Evolutionary conservation across 352 stramenopile species (phyloP), one percentile per base, ranked within the genome.

Genomic region (Phytophthora citrophthora): DNA sequence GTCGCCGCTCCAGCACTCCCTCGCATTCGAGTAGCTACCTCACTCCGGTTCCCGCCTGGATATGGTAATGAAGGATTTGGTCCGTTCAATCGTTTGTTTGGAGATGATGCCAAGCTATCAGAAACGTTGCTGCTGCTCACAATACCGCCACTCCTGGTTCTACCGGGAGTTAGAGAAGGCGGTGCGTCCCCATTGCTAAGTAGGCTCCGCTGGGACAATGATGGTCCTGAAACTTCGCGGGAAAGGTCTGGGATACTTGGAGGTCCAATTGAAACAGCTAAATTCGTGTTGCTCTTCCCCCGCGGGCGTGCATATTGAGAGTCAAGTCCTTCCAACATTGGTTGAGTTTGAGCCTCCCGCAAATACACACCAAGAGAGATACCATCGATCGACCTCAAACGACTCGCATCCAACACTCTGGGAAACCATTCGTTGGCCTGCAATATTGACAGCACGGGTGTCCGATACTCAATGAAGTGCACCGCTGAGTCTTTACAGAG

Each of bases 391-490:
- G 67, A 66, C 4, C 72, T 68, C 46, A 89, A 23, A 23, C 64
- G 55, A 57, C 60, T 65, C 0, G 64, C 50, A 49, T 89, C 79
- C n/a, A 91, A 60, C 11, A 83, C 43, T 41, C 69, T 65, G 0
- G 82, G 82, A 49, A 89, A 77, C 43, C 55, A 68, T 49, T 70
- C 61, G 46, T 76, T 75, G 13, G 70, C 64, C 46, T 77, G 70
- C 26, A 91, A 47, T 50, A 90, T 81, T 13, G 67, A 58, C 41
- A 88, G 46, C 39, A 74, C 68, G 16, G 74, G 66, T 18, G 74
- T 54, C 36, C 75, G 72, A 56, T 89, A 86, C 38, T 87, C 76
- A 41, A 91, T 78, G 59, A 85, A 91, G 47, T 81, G 61, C 16
- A 91, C 72, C 8, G 74, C 44, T 23, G 74, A 83, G 62, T 88